Conservation (phyloP, 2,329 filamentous ascomycete genomes). For the Diaporthe australafricana region DNA sequence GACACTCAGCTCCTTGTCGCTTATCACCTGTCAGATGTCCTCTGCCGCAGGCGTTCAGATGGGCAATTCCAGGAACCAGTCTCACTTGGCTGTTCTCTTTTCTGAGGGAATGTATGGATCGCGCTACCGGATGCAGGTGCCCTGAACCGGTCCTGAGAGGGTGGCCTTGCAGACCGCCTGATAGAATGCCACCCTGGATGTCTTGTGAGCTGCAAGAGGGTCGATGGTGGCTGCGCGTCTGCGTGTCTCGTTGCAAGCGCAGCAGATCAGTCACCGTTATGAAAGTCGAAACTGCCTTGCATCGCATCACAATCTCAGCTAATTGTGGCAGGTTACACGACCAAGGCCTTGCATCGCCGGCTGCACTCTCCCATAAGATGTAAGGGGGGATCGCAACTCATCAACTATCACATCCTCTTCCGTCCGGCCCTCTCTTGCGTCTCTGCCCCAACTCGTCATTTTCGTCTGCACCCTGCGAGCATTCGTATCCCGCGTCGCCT, state of each 20-base stretch:
- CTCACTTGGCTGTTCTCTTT: neutral
- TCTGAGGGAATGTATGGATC: neutral
- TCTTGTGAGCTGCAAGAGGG: conserved; percentile 18
- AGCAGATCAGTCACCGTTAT: conserved; percentile 25
- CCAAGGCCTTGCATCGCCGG: conserved; percentile 18
- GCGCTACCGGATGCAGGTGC: conserved; percentile 21
- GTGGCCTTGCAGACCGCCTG: conserved; percentile 29
- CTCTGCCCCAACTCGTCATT: conserved; percentile 29
- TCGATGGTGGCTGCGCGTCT: conserved; percentile 19
- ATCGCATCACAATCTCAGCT: conserved; percentile 17
- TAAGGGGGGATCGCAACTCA: conserved; percentile 28
- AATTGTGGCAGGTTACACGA: conserved; percentile 17
- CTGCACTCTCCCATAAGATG: conserved; percentile 31
- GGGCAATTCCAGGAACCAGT: neutral
- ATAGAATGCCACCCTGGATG: conserved; percentile 12
- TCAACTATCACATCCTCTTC: conserved; percentile 30
- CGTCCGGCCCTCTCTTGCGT: conserved; percentile 4
- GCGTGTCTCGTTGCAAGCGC: conserved; percentile 21
- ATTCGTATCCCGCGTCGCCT: conserved; percentile 22
- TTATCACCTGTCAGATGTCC: conserved; percentile 17
- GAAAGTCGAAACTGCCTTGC: conserved; percentile 21
- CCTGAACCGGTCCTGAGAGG: conserved; percentile 9
- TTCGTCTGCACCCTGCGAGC: conserved; percentile 23
- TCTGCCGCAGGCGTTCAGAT: neutral
- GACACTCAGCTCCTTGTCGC: neutral